Evolutionary conservation across 2,329 filamentous ascomycete genomes (phyloP), one percentile per base, ranked within the genome.

Genomic region (Epichloe gansuensis): DNA sequence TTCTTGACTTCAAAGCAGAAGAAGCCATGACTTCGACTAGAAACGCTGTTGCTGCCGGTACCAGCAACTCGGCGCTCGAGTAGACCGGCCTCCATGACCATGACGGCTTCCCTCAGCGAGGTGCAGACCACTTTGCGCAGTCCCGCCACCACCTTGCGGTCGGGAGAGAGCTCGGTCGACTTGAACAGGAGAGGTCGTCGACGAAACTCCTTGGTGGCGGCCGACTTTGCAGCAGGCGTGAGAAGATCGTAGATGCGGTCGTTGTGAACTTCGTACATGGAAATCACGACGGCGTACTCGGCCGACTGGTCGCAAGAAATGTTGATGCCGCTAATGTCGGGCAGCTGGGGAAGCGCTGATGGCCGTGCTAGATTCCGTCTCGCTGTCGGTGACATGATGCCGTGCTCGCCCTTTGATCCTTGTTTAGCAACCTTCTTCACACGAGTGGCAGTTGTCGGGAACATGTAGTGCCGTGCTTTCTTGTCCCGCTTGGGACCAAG

Each of bases 221-320:
- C 77, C 0, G 75, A 75, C 55, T 77, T 77, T 23, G 74, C 68
- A 3, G 79, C 76, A 0, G 80, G 78, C 0, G 85, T 86, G 1
- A 98, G 74, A 0, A 98, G 80, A 62, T 98, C 93, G 65, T 94
- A 97, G 58, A 98, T 97, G 38, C 90, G 84, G 69, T 98, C 91
- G 63, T 98, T 98, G 72, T 98, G 96, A 1, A 98, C 91, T 67
- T 98, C 93, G 68, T 97, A 97, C 90, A 98, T 98, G 51, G 89
- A 95, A 23, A 98, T 77, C 11, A 98, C 73, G 51, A 98, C 82
- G 4, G 86, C 85, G 60, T 96, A 96, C 59, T 95, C 88, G 51
- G 84, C 80, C 21, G 78, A 77, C 47, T 81, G 73, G 42, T 70
- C 67, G 57, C 66, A 70, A 0, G 80, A 75, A 0, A 94, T 74